Evolutionary conservation across 2,329 filamentous ascomycete genomes (phyloP).

Genomic region (Helicocarpus griseus): DNA sequence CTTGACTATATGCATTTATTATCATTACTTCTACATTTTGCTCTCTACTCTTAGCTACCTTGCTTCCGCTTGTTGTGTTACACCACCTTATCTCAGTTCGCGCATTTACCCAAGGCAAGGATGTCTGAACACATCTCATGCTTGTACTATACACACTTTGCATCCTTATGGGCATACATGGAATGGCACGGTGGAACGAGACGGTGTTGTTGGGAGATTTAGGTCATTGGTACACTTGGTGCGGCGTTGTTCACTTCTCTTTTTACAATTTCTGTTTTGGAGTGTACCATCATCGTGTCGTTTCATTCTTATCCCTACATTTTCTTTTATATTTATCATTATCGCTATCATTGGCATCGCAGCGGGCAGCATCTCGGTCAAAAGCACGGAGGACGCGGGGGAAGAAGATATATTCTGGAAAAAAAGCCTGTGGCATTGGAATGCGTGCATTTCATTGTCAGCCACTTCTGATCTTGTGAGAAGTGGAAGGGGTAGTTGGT

Average conservation of each 20-base stretch:
- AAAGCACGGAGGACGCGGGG: background rate
- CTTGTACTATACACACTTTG: slow-evolving; percentile 4
- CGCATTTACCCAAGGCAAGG: background rate
- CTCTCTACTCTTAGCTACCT: slow-evolving; percentile 1
- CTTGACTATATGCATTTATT: slow-evolving; percentile 1
- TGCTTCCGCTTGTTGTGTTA: slow-evolving; percentile 3
- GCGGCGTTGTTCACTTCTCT: slow-evolving; percentile 9
- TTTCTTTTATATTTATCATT: slow-evolving; percentile 14
- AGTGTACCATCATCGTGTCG: background rate
- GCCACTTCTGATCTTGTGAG: slow-evolving; percentile 9
- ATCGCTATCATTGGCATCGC: slow-evolving; percentile 9
- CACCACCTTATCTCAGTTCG: slow-evolving; percentile 1
- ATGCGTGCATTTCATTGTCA: slow-evolving; percentile 6
- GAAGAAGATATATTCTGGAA: background rate
- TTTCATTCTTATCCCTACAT: background rate
- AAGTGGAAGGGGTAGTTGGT: slow-evolving; percentile 9
- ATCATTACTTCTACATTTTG: background rate
- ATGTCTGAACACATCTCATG: background rate
- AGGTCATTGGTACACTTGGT: slow-evolving; percentile 1
- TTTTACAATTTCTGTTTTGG: slow-evolving; percentile 7
- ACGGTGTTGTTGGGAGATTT: slow-evolving; percentile 6
- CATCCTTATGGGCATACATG: slow-evolving; percentile 5
- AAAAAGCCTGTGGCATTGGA: slow-evolving; percentile 11
- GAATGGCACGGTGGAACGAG: slow-evolving; percentile 10
- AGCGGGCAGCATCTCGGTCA: slow-evolving; percentile 1